A percentile compares a stretch with the other conserved stretches of the same genome.
Conservation (phyloP, 2,329 filamentous ascomycete genomes). For the Arthrobotrys sphaeroides region DNA sequence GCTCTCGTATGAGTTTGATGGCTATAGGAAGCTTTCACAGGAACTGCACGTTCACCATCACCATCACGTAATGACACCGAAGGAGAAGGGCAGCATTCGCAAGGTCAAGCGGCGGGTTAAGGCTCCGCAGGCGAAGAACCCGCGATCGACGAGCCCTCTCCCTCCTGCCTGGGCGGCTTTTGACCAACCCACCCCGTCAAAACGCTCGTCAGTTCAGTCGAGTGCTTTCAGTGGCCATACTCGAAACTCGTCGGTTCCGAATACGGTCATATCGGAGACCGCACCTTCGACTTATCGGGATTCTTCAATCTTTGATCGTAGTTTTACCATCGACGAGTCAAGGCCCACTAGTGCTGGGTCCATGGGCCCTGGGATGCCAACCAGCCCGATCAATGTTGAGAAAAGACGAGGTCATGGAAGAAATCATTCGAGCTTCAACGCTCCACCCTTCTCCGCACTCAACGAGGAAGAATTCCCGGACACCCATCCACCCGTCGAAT, state of each 20-base stretch:
- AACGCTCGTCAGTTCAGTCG: slow-evolving; percentile 33
- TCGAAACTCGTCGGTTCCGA: slow-evolving; percentile 62
- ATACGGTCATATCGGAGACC: slow-evolving; percentile 61
- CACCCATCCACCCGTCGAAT: slow-evolving; percentile 16
- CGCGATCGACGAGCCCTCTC: slow-evolving; percentile 65
- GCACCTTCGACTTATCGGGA: slow-evolving; percentile 75
- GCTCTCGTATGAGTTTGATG: slow-evolving; percentile 55
- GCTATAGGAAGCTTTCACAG: slow-evolving; percentile 66
- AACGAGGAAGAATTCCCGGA: slow-evolving; percentile 49
- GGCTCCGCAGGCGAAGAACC: slow-evolving; percentile 71
- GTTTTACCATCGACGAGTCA: slow-evolving; percentile 72
- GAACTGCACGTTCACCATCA: slow-evolving; percentile 95
- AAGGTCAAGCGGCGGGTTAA: slow-evolving; percentile 67
- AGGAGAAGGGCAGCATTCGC: slow-evolving; percentile 61
- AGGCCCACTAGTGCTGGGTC: slow-evolving; percentile 84
- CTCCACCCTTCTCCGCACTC: slow-evolving; percentile 27
- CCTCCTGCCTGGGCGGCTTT: slow-evolving; percentile 60
- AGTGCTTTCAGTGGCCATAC: slow-evolving; percentile 58
- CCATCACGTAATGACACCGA: slow-evolving; percentile 75
- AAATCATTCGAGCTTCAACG: slow-evolving; percentile 35
- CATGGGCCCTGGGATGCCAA: slow-evolving; percentile 71
- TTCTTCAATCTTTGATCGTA: slow-evolving; percentile 80
- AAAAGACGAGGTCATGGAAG: slow-evolving; percentile 31
- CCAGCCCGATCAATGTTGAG: slow-evolving; percentile 59
- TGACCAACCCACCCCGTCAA: slow-evolving; percentile 62